Evolutionary conservation across 352 stramenopile genomes (phyloP).

Genomic region (Thraustochytrium striatum): DNA sequence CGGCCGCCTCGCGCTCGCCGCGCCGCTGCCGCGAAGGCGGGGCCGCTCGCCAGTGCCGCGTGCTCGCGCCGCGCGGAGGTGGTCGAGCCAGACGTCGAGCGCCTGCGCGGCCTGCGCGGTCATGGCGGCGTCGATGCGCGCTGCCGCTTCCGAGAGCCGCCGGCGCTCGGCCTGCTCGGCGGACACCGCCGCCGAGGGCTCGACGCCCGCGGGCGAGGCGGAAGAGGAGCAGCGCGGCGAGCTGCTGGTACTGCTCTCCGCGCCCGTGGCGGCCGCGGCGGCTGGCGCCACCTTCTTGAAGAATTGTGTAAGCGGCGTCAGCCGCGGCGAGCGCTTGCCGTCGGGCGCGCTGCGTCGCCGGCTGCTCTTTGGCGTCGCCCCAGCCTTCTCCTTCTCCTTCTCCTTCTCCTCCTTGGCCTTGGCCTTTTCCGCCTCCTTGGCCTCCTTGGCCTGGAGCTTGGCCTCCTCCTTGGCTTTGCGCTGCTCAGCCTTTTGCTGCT

Average conservation of each 20-base stretch:
- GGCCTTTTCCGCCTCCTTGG: neutral
- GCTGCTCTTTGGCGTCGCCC: too few species aligned
- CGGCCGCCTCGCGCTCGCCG: too few species aligned
- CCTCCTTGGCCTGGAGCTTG: neutral
- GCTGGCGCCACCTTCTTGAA: neutral
- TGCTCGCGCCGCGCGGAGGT: too few species aligned
- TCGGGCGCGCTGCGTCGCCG: too few species aligned
- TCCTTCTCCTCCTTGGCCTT: neutral
- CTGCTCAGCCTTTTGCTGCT: neutral
- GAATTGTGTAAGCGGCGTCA: constrained; percentile 26
- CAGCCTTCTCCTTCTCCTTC: neutral
- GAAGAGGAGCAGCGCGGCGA: neutral
- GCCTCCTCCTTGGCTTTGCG: neutral
- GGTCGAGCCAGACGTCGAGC: too few species aligned
- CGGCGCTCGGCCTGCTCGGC: neutral
- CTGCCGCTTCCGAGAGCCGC: neutral
- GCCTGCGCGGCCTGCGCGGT: neutral
- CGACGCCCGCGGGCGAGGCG: neutral
- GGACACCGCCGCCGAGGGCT: neutral
- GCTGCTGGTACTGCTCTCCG: neutral
- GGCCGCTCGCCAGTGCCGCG: too few species aligned
- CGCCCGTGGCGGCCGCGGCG: neutral
- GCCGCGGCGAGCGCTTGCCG: too few species aligned
- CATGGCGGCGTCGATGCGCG: neutral
- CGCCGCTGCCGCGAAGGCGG: too few species aligned